phyloP scores from a whole-genome alignment of 176 grass and related monocot species.

The Eremochloa ophiuroides region DNA sequence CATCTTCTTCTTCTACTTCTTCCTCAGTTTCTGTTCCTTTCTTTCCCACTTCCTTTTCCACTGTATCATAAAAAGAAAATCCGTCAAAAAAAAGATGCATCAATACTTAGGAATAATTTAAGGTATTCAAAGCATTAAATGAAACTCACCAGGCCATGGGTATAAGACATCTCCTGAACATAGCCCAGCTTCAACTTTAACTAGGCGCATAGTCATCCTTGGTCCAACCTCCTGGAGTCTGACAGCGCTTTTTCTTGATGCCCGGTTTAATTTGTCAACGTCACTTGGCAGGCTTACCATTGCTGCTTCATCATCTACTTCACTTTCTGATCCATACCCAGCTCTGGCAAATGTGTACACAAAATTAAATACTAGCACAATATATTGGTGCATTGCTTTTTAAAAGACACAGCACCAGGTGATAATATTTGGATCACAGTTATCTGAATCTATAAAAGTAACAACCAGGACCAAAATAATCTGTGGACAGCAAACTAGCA shows the following conservation, averaged over 20 bases:
- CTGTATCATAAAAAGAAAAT: conserved; percentile 7
- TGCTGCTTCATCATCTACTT: conserved; percentile 83
- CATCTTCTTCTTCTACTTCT: conserved; percentile 4
- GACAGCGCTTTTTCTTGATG: conserved; percentile 78
- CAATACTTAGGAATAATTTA: not conserved
- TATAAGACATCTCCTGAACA: conserved; percentile 83
- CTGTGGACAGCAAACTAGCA: not conserved
- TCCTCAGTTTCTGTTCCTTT: conserved; percentile 12
- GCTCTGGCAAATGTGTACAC: conserved; percentile 35
- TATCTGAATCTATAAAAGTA: not conserved
- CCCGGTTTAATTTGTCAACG: conserved; percentile 62
- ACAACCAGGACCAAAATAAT: conserved; percentile 1
- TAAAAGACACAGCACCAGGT: not conserved
- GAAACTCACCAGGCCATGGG: conserved; percentile 54
- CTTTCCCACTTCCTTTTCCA: not conserved
- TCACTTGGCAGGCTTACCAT: conserved; percentile 68
- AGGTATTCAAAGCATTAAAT: not conserved
- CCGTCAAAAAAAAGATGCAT: not conserved
- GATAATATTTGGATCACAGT: not conserved
- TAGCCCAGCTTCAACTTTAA: conserved; percentile 79
- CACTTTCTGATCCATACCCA: conserved; percentile 96
- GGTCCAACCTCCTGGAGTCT: conserved; percentile 91
- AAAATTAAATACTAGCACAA: conserved; percentile 7
- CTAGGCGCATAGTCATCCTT: conserved; percentile 66
- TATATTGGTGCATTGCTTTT: not conserved